Evolutionary conservation across 192 early-diverging fungal genomes (phyloP), one percentile per base, ranked within the genome.

Genomic region (Umbelopsis sp.): DNA sequence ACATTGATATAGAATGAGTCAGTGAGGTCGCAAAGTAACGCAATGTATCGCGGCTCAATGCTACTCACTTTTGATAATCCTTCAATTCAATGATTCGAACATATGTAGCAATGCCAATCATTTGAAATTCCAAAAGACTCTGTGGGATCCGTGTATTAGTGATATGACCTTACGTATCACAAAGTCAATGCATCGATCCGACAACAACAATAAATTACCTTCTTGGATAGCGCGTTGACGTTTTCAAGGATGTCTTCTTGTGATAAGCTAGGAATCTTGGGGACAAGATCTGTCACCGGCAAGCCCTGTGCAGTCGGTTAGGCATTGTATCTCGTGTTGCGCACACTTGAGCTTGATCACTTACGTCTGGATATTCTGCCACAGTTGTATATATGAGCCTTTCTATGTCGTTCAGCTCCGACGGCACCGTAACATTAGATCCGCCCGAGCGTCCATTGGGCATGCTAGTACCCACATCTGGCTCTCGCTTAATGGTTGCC

Each of bases 1-100:
- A 50, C 20, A 45, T n/a, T 22, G 13, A n/a, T 21, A 74, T 71
- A 70, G 22, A 72, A 27, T 64, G 74, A 79, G 45, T 55, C 33
- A 20, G 27, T 8, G 11, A 35, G 55, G 0, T 18, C 30, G 10
- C 7, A 15, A 3, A n/a, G 2, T 7, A 2, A 3, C 27, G 55
- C 27, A 18, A 2, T 37, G 18, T 12, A 13, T 61, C 4, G 48
- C n/a, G 25, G 3, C 21, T 11, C 27, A 20, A 44, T 11, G 35
- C 35, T 21, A 58, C 69, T 25, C 27, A 71, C 69, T 71, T 71
- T 7, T 33, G 37, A 22, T 50, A 50, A 35, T 71, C 69, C 27
- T 71, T 53, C 50, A 58, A n/a, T 21, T 71, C 35, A 41, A 71
- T 23, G 13, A 58, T 41, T 23, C 41, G 49, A 27, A 71, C 49